These are phyloP conservation scores for Bertia moriformis DNA, from an alignment of 2,329 filamentous ascomycete genomes.

Conservation along the genomic window DNA sequence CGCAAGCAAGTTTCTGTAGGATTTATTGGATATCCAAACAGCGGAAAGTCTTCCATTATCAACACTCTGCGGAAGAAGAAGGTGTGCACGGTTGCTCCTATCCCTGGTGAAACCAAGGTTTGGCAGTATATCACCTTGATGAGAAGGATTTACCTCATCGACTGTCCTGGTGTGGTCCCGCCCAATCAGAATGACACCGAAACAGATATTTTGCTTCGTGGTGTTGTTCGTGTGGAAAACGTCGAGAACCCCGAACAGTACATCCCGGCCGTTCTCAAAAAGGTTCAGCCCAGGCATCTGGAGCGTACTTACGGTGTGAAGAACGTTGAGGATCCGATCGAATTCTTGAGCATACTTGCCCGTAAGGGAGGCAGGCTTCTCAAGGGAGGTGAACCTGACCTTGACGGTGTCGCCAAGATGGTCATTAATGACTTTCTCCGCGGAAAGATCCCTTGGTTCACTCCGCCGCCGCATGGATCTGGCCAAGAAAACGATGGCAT, in stretches of 20 bases:
- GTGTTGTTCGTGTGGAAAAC: conserved; percentile 87
- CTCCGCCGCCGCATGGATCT: conserved; percentile 53
- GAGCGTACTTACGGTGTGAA: conserved; percentile 85
- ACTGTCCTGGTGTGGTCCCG: conserved; percentile 91
- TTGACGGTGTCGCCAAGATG: conserved; percentile 93
- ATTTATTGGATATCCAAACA: conserved; percentile 76
- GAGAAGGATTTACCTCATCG: conserved; percentile 88
- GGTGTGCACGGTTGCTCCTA: conserved; percentile 83
- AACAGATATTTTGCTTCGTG: conserved; percentile 75
- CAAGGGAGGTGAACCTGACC: conserved; percentile 84
- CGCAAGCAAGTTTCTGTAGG: conserved; percentile 91
- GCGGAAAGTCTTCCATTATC: conserved; percentile 92
- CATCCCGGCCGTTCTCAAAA: conserved; percentile 65
- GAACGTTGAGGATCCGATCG: conserved; percentile 60
- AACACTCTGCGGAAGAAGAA: conserved; percentile 92
- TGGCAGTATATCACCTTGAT: conserved; percentile 97
- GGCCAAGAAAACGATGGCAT: conserved; percentile 33
- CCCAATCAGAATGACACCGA: conserved; percentile 73
- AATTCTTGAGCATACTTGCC: conserved; percentile 77
- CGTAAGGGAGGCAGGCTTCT: conserved; percentile 75
- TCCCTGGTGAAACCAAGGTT: conserved; percentile 91
- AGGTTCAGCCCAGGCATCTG: conserved; percentile 74
- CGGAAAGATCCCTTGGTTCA: conserved; percentile 94
- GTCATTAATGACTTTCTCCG: conserved; percentile 90
- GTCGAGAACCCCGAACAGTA: conserved; percentile 95